These are phyloP conservation scores for Alternaria novae-zelandiae DNA, from an alignment of 2,329 filamentous ascomycete species.

Conservation along the genomic window DNA sequence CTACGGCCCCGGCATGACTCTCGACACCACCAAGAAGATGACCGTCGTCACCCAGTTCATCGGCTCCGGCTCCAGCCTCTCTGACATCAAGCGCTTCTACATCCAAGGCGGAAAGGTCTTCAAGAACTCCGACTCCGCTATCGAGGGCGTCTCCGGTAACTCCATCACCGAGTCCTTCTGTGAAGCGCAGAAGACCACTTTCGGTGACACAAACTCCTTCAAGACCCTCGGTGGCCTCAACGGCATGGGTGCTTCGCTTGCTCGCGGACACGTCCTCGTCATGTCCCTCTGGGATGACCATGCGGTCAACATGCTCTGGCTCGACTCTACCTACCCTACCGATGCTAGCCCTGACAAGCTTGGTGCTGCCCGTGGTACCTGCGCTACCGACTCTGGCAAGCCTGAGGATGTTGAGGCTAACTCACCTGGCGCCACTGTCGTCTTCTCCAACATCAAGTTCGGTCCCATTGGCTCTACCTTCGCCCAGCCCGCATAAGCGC, in stretches of 20 bases:
- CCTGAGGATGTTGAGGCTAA: constrained; percentile 48
- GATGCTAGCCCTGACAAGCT: constrained; percentile 39
- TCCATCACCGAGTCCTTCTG: constrained; percentile 68
- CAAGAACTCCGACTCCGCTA: constrained; percentile 52
- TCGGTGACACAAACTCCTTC: constrained; percentile 63
- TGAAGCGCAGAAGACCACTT: constrained; percentile 61
- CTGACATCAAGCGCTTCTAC: constrained; percentile 58
- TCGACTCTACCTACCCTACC: constrained; percentile 70
- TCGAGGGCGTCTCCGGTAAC: constrained; percentile 55
- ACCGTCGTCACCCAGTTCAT: constrained; percentile 62
- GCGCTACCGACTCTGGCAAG: constrained; percentile 44
- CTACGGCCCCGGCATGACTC: constrained; percentile 63
- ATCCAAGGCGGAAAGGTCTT: constrained; percentile 59
- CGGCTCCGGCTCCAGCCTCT: constrained; percentile 50
- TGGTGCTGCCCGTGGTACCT: constrained; percentile 47
- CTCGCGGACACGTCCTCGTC: constrained; percentile 68
- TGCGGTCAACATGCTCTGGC: constrained; percentile 74
- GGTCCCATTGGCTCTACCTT: constrained; percentile 50
- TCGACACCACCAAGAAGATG: constrained; percentile 53
- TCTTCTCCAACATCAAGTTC: constrained; percentile 51
- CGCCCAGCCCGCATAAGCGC: constrained; percentile 36
- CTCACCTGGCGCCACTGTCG: constrained; percentile 41
- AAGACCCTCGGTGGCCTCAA: constrained; percentile 62
- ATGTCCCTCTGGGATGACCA: constrained; percentile 71
- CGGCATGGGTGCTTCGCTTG: constrained; percentile 62